Percentiles rank a stretch among this genome's conserved stretches.
phyloP scores from a whole-genome alignment of 2,329 filamentous ascomycete species.

The Cadophora sp. region DNA sequence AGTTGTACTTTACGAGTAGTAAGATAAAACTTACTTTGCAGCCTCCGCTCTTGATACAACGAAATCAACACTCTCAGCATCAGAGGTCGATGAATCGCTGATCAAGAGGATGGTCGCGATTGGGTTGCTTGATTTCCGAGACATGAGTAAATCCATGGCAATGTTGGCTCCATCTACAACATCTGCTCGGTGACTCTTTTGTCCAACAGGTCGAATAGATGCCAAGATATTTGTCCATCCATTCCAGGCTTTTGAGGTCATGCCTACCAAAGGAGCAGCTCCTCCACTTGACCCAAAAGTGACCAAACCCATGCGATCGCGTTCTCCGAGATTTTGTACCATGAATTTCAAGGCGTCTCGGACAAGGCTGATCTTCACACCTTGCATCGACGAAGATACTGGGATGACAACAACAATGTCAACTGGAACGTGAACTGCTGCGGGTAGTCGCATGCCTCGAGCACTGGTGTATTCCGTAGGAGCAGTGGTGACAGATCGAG shows the following conservation, averaged over 20 bases:
- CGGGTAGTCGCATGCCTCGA: constrained; percentile 48
- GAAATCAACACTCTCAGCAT: constrained; percentile 95
- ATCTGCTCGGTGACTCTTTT: constrained; percentile 95
- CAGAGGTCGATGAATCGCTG: constrained; percentile 94
- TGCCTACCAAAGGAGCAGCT: constrained; percentile 93
- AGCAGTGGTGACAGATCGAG: constrained; percentile 83
- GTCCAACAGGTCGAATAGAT: constrained; percentile 90
- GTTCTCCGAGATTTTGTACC: constrained; percentile 85
- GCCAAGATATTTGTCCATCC: constrained; percentile 88
- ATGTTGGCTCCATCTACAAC: constrained; percentile 98
- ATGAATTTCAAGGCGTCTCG: constrained; percentile 92
- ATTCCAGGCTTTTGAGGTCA: constrained; percentile 94
- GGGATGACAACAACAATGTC: constrained; percentile 97
- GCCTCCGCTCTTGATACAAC: constrained; percentile 96
- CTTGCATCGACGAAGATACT: constrained; percentile 98
- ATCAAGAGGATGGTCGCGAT: constrained; percentile 96
- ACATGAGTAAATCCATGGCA: constrained; percentile 98
- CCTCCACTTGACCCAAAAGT: constrained; percentile 96
- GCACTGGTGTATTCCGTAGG: constrained; percentile 89
- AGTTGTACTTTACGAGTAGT: neutral
- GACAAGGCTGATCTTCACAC: constrained; percentile 95
- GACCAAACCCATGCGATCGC: constrained; percentile 95
- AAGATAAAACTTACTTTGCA: constrained; percentile 74
- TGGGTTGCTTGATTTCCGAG: constrained; percentile 93
- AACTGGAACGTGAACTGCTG: constrained; percentile 79